Percentiles rank a stretch among this genome's conserved stretches.
Evolutionary conservation across 2,329 filamentous ascomycete genomes (phyloP).

Genomic region (Penicillium sp.): DNA sequence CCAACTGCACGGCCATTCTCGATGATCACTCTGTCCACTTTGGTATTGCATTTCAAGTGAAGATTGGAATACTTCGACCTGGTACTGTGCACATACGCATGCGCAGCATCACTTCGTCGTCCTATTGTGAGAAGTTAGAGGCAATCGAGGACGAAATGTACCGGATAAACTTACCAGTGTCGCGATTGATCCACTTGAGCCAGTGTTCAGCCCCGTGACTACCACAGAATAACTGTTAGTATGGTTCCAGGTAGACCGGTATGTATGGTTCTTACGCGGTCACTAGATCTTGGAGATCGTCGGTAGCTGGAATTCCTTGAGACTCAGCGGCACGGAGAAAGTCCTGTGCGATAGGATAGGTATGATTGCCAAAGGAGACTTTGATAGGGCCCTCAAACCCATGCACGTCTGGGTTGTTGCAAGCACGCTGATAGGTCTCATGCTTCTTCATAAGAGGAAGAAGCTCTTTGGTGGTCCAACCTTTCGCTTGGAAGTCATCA

Average conservation of each 20-base stretch:
- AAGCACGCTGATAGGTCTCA: constrained; percentile 67
- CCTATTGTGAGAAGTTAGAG: constrained; percentile 48
- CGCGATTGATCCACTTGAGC: constrained; percentile 77
- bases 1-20: constrained; percentile 67
- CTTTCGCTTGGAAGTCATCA: constrained; percentile 72
- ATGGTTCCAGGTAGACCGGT: background rate
- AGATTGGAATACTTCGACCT: constrained; percentile 64
- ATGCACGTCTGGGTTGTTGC: constrained; percentile 59
- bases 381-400: constrained; percentile 77
- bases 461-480: constrained; percentile 72
- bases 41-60: constrained; percentile 69
- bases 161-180: constrained; percentile 40
- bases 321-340: constrained; percentile 50
- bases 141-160: background rate
- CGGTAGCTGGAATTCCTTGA: constrained; percentile 52
- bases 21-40: constrained; percentile 70
- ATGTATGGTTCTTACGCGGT: constrained; percentile 30
- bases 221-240: background rate
- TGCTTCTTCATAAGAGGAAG: constrained; percentile 74
- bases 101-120: constrained; percentile 69
- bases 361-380: constrained; percentile 75
- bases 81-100: constrained; percentile 73
- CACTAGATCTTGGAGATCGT: constrained; percentile 67
- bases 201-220: constrained; percentile 70
- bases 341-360: constrained; percentile 76